Conservation (phyloP, 2,329 filamentous ascomycete genomes). For the Fusarium sp. region DNA sequence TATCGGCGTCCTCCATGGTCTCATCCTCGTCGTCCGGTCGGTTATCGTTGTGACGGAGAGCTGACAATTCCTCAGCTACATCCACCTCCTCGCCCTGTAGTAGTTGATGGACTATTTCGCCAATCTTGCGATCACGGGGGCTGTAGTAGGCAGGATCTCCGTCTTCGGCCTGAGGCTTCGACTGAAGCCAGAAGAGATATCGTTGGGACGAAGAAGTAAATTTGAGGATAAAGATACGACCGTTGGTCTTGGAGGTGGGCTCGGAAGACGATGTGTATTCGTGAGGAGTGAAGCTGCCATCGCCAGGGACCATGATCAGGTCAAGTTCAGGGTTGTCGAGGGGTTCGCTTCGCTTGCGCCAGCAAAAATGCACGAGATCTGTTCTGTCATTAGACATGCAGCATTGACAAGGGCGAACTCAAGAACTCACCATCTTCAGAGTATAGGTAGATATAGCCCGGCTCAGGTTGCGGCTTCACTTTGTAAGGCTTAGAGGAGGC, state of each 20-base stretch:
- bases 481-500: slow-evolving; percentile 68
- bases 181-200: slow-evolving; percentile 96
- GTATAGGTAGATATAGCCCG: slow-evolving; percentile 92
- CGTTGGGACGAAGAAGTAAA: slow-evolving; percentile 92
- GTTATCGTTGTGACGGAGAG: slow-evolving; percentile 62
- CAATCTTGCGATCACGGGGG: slow-evolving; percentile 84
- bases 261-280: slow-evolving; percentile 65
- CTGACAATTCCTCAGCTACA: slow-evolving; percentile 74
- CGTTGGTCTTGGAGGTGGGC: slow-evolving; percentile 74
- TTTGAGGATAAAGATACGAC: slow-evolving; percentile 91
- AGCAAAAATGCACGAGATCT: slow-evolving; percentile 97
- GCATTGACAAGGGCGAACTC: neutral
- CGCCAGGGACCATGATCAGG: slow-evolving; percentile 90
- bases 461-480: slow-evolving; percentile 75
- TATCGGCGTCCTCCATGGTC: slow-evolving; percentile 69
- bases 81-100: slow-evolving; percentile 91
- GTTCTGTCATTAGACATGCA: slow-evolving; percentile 6
- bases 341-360: slow-evolving; percentile 80
- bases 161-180: slow-evolving; percentile 76
- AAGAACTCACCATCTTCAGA: slow-evolving; percentile 76
- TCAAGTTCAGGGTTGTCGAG: slow-evolving; percentile 82
- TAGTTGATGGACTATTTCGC: slow-evolving; percentile 83
- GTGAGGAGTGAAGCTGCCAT: slow-evolving; percentile 88
- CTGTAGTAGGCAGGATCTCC: slow-evolving; percentile 82
- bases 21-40: slow-evolving; percentile 62